Base-by-base conservation (phyloP, 2,329 filamentous ascomycete genomes). In the Fusarium pseudograminearum region DNA sequence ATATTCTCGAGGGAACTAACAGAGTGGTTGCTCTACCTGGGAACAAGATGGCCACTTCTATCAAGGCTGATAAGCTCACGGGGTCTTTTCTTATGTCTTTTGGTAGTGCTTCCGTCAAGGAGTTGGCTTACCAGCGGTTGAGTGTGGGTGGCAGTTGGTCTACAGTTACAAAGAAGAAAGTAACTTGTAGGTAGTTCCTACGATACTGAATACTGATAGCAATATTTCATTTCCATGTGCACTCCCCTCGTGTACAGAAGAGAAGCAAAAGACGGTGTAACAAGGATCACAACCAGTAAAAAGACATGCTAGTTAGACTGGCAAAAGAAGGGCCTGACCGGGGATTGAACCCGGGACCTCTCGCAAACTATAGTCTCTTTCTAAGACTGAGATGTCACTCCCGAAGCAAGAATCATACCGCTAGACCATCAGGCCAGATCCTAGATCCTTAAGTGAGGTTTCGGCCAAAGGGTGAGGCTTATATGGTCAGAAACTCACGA, bases 321-420 rank as follows among this genome's bases (percentile, higher is more conserved):
- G 30, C 59, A 64, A 63, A 64, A 65, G 36, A 30, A 65, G 80
- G 80, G 79, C 79, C 79, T 80, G 79, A 78, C 80, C 80, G 80
- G 78, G 80, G 79, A 81, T 82, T 80, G 80, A 82, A 81, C 80
- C 79, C 80, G 80, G 80, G 80, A 81, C 80, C 80, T 81, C 80
- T 81, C 80, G 80, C 80, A 82, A 74, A 36, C 54, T 65, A 9
- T 48, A 54, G 61, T 61, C 59, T 18, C 4, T 22, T 47, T 11
- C 45, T 31, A 12, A 26, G 41, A 66, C 62, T 36, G 62, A 65
- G 62, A 65, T 61, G 61, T 61, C 45, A 66, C 40, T 65, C 55
- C 62, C 62, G 62, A 65, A 65, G 62, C 62, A 65, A 65, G 62
- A 65, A 65, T 65, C 62, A 65, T 65, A 65, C 62, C 62, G 61